Evolutionary conservation across 352 stramenopile genomes (phyloP).

Genomic region (Pythium grandisporangium): DNA sequence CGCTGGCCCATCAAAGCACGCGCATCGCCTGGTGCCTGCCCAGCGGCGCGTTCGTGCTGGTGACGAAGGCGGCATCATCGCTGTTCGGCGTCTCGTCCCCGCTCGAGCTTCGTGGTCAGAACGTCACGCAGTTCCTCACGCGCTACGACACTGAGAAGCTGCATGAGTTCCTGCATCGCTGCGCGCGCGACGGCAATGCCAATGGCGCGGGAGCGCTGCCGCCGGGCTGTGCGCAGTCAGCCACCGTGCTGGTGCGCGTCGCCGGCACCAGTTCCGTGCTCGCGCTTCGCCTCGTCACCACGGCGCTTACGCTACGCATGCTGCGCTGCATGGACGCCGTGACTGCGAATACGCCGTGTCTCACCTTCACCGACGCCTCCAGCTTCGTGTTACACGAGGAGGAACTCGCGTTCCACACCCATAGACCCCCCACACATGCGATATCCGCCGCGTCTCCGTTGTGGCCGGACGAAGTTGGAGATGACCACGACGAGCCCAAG

Average conservation of each 20-base stretch:
- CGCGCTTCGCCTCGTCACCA: constrained; percentile 45
- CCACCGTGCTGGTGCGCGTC: constrained; percentile 42
- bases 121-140: constrained; percentile 46
- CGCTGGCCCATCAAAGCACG: constrained; percentile 29
- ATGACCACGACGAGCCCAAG: background rate
- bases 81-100: constrained; percentile 24
- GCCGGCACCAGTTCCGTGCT: constrained; percentile 16
- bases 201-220: constrained; percentile 9
- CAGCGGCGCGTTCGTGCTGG: constrained; percentile 68
- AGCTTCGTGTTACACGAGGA: constrained; percentile 67
- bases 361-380: constrained; percentile 58
- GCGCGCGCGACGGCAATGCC: constrained; percentile 11
- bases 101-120: constrained; percentile 47
- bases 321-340: constrained; percentile 78
- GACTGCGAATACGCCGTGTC: constrained; percentile 21
- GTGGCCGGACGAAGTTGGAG: background rate
- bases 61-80: constrained; percentile 29
- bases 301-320: constrained; percentile 60
- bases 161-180: constrained; percentile 36
- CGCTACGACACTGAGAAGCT: constrained; percentile 49
- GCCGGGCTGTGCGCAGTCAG: constrained; percentile 25
- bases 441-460: background rate
- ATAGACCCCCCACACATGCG: background rate
- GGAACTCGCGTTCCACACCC: constrained; percentile 36
- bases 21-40: constrained; percentile 60